Base-by-base conservation (phyloP, 495 filamentous ascomycete genomes). In the Daldinia loculata region DNA sequence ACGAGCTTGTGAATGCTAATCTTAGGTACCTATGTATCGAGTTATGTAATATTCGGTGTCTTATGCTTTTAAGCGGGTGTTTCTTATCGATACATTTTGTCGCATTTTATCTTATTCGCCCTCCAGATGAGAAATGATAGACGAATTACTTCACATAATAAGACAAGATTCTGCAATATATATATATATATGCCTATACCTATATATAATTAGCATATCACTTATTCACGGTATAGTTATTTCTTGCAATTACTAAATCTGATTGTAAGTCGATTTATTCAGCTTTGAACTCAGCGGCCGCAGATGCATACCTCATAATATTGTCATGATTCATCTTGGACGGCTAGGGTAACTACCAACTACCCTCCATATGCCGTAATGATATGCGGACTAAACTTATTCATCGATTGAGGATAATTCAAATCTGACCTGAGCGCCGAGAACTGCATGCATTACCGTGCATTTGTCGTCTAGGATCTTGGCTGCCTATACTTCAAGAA, bases 381-480 rank as follows among this genome's bases (percentile, higher is more conserved):
- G 15, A 52, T 14, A 36, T 19, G 32, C 7, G 30, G 19, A 57
- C 27, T 51, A 70, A 57, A 56, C 65, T 65, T 32, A 14, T 39
- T 34, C 36, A 61, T 41, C 29, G 30, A 61, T 65, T 29, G 22
- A 61, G 26, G 17, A 34, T n/a, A 45, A 39, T 41, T 39, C n/a
- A 61, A n/a, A 34, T 50, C 30, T 52, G 5, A 43, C 15, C 36
- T 17, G 56, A 45, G 24, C 26, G 41, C 69, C 69, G 69, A 71
- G 15, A 27, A 12, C 43, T 59, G 69, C 69, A 71, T 66, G 32
- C 50, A 56, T 53, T 26, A 50, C 48, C 12, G 7, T 34, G 26
- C 11, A 45, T 45, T 60, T 17, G 36, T 56, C 26, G 52, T 60
- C 22, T n/a, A 38, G 34, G 51, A 45, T 45, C 36, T 56, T n/a